Evolutionary conservation across 345 rosid genomes (phyloP).

Genomic region (Chamaenerion angustifolium): DNA sequence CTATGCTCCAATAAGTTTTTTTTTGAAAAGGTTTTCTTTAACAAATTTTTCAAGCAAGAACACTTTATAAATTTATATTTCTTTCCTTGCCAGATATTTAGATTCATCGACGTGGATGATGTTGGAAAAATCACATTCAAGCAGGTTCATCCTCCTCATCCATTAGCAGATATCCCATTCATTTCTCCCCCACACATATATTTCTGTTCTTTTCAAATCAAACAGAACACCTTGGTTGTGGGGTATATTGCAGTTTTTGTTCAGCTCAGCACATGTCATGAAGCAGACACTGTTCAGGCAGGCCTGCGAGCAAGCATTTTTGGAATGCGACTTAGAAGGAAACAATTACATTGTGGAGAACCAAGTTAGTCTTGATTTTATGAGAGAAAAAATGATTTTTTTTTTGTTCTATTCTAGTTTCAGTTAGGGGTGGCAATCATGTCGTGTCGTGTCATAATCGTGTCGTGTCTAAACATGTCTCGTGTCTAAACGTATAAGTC

Average conservation of each 20-base stretch:
- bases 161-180: not conserved
- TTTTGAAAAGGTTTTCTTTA: not conserved
- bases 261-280: conserved; percentile 62
- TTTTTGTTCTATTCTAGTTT: too few species aligned
- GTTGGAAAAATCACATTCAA: conserved; percentile 66
- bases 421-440: too few species aligned
- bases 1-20: not conserved
- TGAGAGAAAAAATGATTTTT: too few species aligned
- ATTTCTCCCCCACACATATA: too few species aligned
- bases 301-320: conserved; percentile 59
- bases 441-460: too few species aligned
- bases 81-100: conserved; percentile 45
- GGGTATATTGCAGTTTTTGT: conserved; percentile 48
- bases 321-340: conserved; percentile 35
- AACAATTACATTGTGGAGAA: conserved; percentile 35
- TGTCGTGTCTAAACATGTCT: too few species aligned
- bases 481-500: too few species aligned
- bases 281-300: conserved; percentile 47
- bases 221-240: too few species aligned
- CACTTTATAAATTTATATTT: not conserved
- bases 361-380: conserved; percentile 56
- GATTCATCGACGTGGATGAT: conserved; percentile 72
- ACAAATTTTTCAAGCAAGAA: not conserved
- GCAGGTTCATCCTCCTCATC: conserved; percentile 70
- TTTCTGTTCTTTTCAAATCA: too few species aligned